Evolutionary conservation across 768 basidiomycete genomes (phyloP).

Genomic region (Boletellus ananiceps): DNA sequence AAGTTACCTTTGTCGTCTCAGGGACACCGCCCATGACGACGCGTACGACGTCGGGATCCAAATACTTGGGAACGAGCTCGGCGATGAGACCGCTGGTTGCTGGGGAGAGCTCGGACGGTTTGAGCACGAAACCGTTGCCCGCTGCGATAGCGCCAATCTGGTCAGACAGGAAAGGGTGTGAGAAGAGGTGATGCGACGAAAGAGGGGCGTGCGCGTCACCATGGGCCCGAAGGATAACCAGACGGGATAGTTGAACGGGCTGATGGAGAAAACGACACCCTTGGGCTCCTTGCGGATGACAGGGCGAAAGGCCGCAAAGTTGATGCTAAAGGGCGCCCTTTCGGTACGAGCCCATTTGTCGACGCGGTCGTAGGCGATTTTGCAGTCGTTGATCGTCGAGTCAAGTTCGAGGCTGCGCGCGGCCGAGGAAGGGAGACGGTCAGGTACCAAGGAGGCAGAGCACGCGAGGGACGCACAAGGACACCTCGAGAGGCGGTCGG

Average conservation of each 20-base stretch:
- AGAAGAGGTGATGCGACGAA: neutral
- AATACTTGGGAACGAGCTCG: slow-evolving; percentile 68
- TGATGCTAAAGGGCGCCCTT: slow-evolving; percentile 49
- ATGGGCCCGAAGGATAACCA: slow-evolving; percentile 56
- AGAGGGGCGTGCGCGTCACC: slow-evolving; percentile 35
- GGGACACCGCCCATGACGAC: slow-evolving; percentile 65
- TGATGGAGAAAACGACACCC: slow-evolving; percentile 65
- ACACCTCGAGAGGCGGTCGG: slow-evolving; percentile 54
- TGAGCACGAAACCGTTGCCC: slow-evolving; percentile 66
- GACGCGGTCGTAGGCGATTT: slow-evolving; percentile 55
- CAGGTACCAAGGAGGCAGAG: neutral
- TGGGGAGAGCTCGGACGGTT: slow-evolving; percentile 70
- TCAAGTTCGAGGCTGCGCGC: slow-evolving; percentile 57
- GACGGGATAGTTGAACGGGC: slow-evolving; percentile 74
- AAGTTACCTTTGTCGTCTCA: slow-evolving; percentile 52
- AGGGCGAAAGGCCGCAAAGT: slow-evolving; percentile 57
- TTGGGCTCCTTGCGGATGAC: slow-evolving; percentile 72
- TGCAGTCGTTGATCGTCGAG: slow-evolving; percentile 48
- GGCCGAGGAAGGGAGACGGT: neutral
- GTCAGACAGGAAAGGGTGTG: slow-evolving; percentile 15
- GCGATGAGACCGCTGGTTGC: slow-evolving; percentile 53
- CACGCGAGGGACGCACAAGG: slow-evolving; percentile 41
- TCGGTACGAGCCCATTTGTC: slow-evolving; percentile 73
- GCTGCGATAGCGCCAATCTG: slow-evolving; percentile 71
- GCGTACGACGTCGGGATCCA: slow-evolving; percentile 62